A percentile compares a stretch with the other conserved stretches of the same genome.
phyloP scores from a whole-genome alignment of 768 basidiomycete species.

The Ramaria rubella region DNA sequence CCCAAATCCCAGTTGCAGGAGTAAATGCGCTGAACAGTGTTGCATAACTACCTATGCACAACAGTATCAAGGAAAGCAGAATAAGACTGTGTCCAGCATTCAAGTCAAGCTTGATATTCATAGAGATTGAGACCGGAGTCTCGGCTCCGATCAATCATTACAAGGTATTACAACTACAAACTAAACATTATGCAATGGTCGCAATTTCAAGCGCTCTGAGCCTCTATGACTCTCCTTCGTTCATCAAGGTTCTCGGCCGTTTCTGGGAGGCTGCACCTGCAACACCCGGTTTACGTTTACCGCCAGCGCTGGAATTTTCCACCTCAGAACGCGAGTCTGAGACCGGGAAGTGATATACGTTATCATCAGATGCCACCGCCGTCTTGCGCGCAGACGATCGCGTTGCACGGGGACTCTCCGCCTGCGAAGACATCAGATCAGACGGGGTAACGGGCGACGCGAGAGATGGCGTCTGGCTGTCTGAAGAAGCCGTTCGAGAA shows the following conservation, averaged over 20 bases:
- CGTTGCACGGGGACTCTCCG: background rate
- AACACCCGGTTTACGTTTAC: constrained; percentile 8
- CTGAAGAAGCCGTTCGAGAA: background rate
- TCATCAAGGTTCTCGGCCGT: background rate
- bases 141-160: background rate
- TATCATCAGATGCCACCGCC: background rate
- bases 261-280: background rate
- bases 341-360: constrained; percentile 5
- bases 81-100: constrained; percentile 45
- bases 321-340: constrained; percentile 12
- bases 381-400: constrained; percentile 1
- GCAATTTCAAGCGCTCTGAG: too few relatives aligned
- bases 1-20: constrained; percentile 44
- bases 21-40: constrained; percentile 60
- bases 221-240: background rate
- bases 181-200: background rate
- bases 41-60: constrained; percentile 53
- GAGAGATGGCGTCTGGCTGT: background rate
- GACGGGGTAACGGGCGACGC: background rate
- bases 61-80: constrained; percentile 42
- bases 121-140: background rate
- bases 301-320: background rate
- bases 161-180: background rate
- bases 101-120: constrained; percentile 3
- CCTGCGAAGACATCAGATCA: background rate